phyloP scores from a whole-genome alignment of 139 green algal species.

The Coccomyxa sp. region DNA sequence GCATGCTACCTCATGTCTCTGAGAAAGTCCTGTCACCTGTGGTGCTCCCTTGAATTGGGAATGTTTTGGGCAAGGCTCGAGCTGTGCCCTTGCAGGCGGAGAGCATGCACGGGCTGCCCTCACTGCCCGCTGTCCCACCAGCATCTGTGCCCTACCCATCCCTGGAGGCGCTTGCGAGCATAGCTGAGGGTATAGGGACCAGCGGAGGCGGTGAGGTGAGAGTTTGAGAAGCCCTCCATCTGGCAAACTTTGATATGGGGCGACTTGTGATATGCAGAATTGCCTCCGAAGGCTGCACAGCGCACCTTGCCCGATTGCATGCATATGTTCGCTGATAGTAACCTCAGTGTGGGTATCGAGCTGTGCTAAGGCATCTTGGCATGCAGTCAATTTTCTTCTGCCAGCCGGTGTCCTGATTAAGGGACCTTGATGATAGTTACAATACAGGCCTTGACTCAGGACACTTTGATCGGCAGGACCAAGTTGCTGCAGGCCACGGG shows the following conservation, averaged over 20 bases:
- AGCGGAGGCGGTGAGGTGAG: slow-evolving; percentile 1
- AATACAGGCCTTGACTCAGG: background rate
- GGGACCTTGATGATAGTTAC: background rate
- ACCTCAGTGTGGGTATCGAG: background rate
- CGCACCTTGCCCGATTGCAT: background rate
- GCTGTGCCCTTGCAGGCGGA: too few species aligned
- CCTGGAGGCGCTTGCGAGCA: background rate
- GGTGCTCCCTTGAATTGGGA: too few species aligned
- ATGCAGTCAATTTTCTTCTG: background rate
- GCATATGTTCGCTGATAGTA: background rate
- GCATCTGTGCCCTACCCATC: background rate
- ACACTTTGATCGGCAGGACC: background rate
- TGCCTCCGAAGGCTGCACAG: background rate
- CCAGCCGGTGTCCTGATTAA: background rate
- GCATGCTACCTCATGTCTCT: too few species aligned
- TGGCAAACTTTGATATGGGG: background rate
- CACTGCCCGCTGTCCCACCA: too few species aligned
- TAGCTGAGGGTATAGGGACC: background rate
- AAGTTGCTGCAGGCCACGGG: background rate
- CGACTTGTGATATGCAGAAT: background rate
- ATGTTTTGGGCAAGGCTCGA: too few species aligned
- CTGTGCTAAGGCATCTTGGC: background rate
- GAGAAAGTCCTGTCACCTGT: too few species aligned
- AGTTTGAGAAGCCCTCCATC: background rate
- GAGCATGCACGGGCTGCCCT: too few species aligned